A percentile compares a stretch with the other conserved stretches of the same genome.
These are phyloP conservation scores for Lachancea dasiensis DNA, from an alignment of 805 yeast species.

Conservation along the genomic window DNA sequence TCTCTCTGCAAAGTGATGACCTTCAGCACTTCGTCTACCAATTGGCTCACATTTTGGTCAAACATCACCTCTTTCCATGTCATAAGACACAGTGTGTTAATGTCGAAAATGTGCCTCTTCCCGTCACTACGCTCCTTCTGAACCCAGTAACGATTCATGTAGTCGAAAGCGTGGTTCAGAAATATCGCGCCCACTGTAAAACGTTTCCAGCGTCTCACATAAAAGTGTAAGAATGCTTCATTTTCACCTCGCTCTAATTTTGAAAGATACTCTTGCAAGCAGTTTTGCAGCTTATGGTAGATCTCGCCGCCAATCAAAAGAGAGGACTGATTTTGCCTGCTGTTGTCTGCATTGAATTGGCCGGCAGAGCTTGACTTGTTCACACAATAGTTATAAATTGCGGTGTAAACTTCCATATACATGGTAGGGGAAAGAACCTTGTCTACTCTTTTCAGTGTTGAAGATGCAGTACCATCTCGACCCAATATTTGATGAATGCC, in stretches of 20 bases:
- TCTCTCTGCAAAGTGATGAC: conserved; percentile 75
- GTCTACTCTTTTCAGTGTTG: conserved; percentile 38
- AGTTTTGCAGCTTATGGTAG: conserved; percentile 63
- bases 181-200: conserved; percentile 88
- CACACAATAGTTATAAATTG: conserved; percentile 89
- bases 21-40: conserved; percentile 67
- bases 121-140: conserved; percentile 94
- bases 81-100: conserved; percentile 77
- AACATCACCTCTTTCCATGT: conserved; percentile 87
- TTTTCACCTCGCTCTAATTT: conserved; percentile 44
- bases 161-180: conserved; percentile 88
- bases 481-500: conserved; percentile 68
- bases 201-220: conserved; percentile 83
- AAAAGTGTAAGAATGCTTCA: conserved; percentile 73
- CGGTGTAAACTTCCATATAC: conserved; percentile 89
- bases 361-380: conserved; percentile 54
- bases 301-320: conserved; percentile 83
- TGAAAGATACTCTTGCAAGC: conserved; percentile 55
- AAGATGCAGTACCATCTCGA: conserved; percentile 35
- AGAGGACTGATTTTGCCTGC: conserved; percentile 31
- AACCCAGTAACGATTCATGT: conserved; percentile 96
- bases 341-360: conserved; percentile 35
- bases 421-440: conserved; percentile 60
- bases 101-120: conserved; percentile 81
- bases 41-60: conserved; percentile 48